A percentile compares a stretch with the other conserved stretches of the same genome.
Evolutionary conservation across 164 flowering plant genomes (phyloP).

Genomic region (Platanus orientalis): DNA sequence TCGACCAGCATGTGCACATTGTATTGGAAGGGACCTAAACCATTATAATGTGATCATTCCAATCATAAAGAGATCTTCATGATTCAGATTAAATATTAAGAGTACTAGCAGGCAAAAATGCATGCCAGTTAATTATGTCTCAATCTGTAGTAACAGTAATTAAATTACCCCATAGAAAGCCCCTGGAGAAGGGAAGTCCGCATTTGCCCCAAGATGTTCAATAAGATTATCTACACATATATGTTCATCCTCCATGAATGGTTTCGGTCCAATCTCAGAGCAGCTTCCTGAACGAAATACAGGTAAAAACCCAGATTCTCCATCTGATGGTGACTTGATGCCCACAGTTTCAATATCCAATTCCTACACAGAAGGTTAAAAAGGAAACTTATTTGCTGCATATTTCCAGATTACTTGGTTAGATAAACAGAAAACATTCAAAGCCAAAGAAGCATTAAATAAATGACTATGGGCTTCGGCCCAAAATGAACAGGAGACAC

Average conservation of each 20-base stretch:
- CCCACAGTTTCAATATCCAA: slow-evolving; percentile 28
- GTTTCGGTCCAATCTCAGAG: slow-evolving; percentile 83
- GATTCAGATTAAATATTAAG: background rate
- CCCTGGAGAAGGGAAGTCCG: slow-evolving; percentile 56
- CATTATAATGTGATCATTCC: background rate
- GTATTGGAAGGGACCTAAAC: too few relatives aligned
- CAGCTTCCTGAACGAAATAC: slow-evolving; percentile 85
- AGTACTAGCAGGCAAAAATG: background rate
- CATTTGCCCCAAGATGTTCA: slow-evolving; percentile 50
- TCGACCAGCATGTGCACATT: too few relatives aligned
- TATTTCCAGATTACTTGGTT: background rate
- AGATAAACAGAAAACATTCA: background rate
- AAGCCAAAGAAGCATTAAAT: background rate
- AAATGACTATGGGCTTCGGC: background rate
- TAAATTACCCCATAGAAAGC: slow-evolving; percentile 84
- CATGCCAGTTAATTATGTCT: background rate
- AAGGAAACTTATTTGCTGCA: background rate
- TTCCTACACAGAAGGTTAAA: slow-evolving; percentile 33
- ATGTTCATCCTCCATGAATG: slow-evolving; percentile 89
- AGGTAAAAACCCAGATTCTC: slow-evolving; percentile 48
- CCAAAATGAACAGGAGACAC: background rate
- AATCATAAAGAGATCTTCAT: background rate
- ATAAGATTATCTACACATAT: slow-evolving; percentile 66
- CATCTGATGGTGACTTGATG: slow-evolving; percentile 37
- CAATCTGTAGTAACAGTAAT: background rate